Base-by-base conservation (phyloP, 768 basidiomycete species). In the Lentinula boryana region DNA sequence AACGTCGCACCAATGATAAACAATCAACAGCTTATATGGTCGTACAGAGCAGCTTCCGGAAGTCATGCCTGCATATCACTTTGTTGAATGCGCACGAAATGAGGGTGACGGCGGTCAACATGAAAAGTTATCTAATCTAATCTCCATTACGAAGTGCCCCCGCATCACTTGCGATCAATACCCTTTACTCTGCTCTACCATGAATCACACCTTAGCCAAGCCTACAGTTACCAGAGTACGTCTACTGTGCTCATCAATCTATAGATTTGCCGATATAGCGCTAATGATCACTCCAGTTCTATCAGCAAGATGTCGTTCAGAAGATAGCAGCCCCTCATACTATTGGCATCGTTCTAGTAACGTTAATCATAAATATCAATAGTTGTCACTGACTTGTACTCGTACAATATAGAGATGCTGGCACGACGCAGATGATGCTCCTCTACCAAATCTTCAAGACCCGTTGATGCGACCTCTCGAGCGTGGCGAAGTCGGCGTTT, bases 401-500 rank as follows among this genome's bases (percentile, higher is more conserved):
- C 53, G 16, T 46, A 27, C 46, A 56, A 64, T 35, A 56, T 69
- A 95, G 93, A 84, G 91, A 73, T 91, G 88, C 67, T 95, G 93
- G 93, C 88, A 91, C 63, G 91, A 94, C 70, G 85, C 86, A 9
- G 92, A 95, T 64, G 91, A 92, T 62, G 69, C 83, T 13, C 80
- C 79, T 35, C 5, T 52, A 23, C 72, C 73, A 0, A 73, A 75
- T 38, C 71, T 72, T 59, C 65, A 76, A 44, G 89, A 93, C 71
- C 88, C 90, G 12, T 77, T 93, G 56, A 84, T 91, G 80, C 80
- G 92, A 50, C 85, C 86, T 9, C 80, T 95, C 21, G 68, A 79
- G 56, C 85, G 81, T 57, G 93, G 93, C 43, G 93, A 95, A 78
- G 87, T 94, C 48, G 91, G 89, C 52, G 84, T 95, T 41, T 85